These are phyloP conservation scores for Apophysomyces elegans DNA, from an alignment of 371 early-diverging fungal genomes.

Conservation along the genomic window DNA sequence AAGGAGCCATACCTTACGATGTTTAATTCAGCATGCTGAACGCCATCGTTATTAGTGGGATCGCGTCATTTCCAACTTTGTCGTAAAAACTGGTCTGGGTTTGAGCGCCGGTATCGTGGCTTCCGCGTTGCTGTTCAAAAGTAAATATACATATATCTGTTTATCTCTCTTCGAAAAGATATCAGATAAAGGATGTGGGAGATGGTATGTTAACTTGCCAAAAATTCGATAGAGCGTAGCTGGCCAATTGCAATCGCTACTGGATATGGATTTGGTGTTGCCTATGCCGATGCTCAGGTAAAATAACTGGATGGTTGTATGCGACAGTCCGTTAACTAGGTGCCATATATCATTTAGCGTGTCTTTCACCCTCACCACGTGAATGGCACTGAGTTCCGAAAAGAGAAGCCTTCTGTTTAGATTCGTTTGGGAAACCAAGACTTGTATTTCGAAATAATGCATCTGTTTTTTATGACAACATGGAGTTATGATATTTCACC, in stretches of 20 bases:
- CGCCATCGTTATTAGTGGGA: conserved; percentile 71
- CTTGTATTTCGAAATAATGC: background rate
- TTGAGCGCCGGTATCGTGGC: conserved; percentile 87
- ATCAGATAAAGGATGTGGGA: background rate
- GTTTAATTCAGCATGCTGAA: background rate
- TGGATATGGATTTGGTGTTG: conserved; percentile 87
- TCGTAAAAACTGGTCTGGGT: conserved; percentile 87
- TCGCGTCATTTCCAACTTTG: conserved; percentile 84
- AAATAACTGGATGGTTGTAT: background rate
- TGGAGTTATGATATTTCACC: background rate
- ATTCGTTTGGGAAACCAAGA: conserved; percentile 10
- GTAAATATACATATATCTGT: conserved; percentile 45
- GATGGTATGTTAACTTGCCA: background rate
- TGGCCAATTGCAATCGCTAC: conserved; percentile 92
- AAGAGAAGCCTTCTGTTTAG: conserved; percentile 51
- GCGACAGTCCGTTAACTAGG: background rate
- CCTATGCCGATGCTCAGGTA: conserved; percentile 87
- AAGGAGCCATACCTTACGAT: conserved; percentile 3
- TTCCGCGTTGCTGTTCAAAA: conserved; percentile 87
- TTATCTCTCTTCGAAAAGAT: too few relatives aligned
- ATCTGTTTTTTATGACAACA: background rate
- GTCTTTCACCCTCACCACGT: conserved; percentile 54
- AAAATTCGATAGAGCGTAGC: conserved; percentile 64
- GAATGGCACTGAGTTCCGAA: conserved; percentile 50
- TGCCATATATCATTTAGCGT: conserved; percentile 30